These are phyloP conservation scores for Pseudogymnoascus sp. DNA, from an alignment of 2,329 filamentous ascomycete species.

Conservation along the genomic window DNA sequence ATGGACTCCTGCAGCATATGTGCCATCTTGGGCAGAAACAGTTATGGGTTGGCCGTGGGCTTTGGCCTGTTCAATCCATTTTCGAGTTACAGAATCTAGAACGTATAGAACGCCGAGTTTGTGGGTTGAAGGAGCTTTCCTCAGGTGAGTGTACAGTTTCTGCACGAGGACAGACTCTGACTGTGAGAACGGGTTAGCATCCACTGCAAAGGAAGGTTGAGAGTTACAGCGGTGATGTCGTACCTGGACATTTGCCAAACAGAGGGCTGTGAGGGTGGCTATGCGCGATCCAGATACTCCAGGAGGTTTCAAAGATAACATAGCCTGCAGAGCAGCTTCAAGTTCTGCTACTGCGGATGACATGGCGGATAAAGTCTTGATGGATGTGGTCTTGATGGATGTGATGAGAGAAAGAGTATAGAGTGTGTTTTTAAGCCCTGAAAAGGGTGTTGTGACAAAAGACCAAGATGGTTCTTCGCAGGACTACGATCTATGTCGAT, in stretches of 20 bases:
- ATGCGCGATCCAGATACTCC: constrained; percentile 94
- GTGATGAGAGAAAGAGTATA: constrained; percentile 11
- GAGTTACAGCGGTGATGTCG: constrained; percentile 19
- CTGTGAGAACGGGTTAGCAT: constrained; percentile 40
- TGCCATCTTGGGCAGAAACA: constrained; percentile 77
- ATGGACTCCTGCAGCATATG: constrained; percentile 89
- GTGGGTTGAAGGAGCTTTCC: constrained; percentile 87
- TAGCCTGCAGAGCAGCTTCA: constrained; percentile 81
- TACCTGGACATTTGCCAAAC: constrained; percentile 87
- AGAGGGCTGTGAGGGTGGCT: constrained; percentile 74
- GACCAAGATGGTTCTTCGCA: constrained; percentile 9
- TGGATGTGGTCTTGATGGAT: not conserved
- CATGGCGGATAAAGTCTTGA: constrained; percentile 40
- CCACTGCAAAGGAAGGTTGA: constrained; percentile 11
- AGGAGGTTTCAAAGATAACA: constrained; percentile 84
- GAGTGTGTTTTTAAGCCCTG: not conserved
- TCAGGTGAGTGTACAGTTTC: constrained; percentile 95
- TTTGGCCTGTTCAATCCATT: constrained; percentile 96
- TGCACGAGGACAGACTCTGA: constrained; percentile 91
- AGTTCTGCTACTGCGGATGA: constrained; percentile 83
- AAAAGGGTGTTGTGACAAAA: not conserved
- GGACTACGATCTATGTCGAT: constrained; percentile 12
- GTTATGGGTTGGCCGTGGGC: constrained; percentile 74
- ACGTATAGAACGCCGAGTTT: constrained; percentile 99
- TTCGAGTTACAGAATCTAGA: constrained; percentile 98